Evolutionary conservation across 192 early-diverging fungal species (phyloP).

Genomic region (Backusella luteola): DNA sequence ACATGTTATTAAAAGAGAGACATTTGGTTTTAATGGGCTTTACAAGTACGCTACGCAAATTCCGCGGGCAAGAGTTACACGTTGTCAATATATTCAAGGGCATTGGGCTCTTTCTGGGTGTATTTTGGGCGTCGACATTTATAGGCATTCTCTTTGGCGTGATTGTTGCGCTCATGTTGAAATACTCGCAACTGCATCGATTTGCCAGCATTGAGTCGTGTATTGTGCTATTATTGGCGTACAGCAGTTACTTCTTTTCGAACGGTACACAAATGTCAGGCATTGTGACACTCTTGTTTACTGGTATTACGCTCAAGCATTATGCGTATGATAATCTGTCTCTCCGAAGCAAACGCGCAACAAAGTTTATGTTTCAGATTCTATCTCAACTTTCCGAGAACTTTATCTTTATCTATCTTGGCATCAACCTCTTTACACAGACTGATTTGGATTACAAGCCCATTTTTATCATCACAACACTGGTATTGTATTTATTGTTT

Average conservation of each 20-base stretch:
- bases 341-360: constrained; percentile 70
- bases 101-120: constrained; percentile 73
- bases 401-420: constrained; percentile 97
- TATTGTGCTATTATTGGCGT: constrained; percentile 82
- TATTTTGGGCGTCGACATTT: constrained; percentile 79
- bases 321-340: constrained; percentile 94
- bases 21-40: no score
- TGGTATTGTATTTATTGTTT: constrained; percentile 38
- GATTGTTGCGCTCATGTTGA: constrained; percentile 79
- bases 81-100: constrained; percentile 59
- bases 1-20: not conserved
- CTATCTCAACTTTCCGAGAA: constrained; percentile 92
- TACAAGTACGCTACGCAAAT: constrained; percentile 68
- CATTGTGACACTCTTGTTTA: constrained; percentile 93
- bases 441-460: constrained; percentile 69
- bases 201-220: constrained; percentile 88
- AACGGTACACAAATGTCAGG: constrained; percentile 87
- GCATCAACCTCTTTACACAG: constrained; percentile 88
- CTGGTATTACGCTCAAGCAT: constrained; percentile 89
- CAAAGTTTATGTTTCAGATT: constrained; percentile 91
- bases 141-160: constrained; percentile 84
- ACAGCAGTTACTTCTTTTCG: constrained; percentile 89
- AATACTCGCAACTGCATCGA: constrained; percentile 80
- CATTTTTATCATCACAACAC: constrained; percentile 73
- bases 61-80: constrained; percentile 72